A percentile compares a stretch with the other conserved stretches of the same genome.
phyloP scores from a whole-genome alignment of 2,329 filamentous ascomycete species.

The Ophiostoma himal-ulmi region DNA sequence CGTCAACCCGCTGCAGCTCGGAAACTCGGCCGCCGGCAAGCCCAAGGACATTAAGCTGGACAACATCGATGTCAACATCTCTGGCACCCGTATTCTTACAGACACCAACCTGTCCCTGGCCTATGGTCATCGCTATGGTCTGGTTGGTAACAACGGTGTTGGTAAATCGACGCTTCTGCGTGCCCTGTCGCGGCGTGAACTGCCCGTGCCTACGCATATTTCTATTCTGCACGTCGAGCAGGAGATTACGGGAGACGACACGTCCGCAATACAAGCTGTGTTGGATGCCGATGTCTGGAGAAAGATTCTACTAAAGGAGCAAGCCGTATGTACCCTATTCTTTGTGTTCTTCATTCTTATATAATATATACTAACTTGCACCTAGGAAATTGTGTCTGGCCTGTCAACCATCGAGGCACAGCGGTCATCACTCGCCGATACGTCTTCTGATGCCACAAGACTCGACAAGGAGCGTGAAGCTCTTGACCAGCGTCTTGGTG shows the following conservation, averaged over 20 bases:
- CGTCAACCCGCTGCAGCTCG: slow-evolving; percentile 91
- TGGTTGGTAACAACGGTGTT: slow-evolving; percentile 99
- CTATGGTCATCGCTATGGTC: slow-evolving; percentile 88
- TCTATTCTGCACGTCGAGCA: slow-evolving; percentile 99
- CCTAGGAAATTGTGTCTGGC: slow-evolving; percentile 66
- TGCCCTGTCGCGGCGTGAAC: slow-evolving; percentile 85
- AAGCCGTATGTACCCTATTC: slow-evolving; percentile 55
- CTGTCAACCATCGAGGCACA: slow-evolving; percentile 72
- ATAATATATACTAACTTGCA: slow-evolving; percentile 18
- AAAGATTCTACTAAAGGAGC: slow-evolving; percentile 86
- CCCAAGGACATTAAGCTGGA: slow-evolving; percentile 99
- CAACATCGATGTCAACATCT: slow-evolving; percentile 89
- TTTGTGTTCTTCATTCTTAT: neutral
- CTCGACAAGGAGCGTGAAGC: slow-evolving; percentile 85
- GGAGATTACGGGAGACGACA: slow-evolving; percentile 96
- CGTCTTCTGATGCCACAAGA: slow-evolving; percentile 77
- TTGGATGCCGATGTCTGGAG: slow-evolving; percentile 97
- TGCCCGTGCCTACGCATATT: slow-evolving; percentile 92
- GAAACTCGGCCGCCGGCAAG: slow-evolving; percentile 65
- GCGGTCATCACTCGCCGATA: slow-evolving; percentile 77
- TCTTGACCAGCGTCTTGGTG: slow-evolving; percentile 81
- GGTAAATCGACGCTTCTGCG: slow-evolving; percentile 93
- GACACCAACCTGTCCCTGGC: slow-evolving; percentile 87
- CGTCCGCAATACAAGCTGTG: slow-evolving; percentile 87
- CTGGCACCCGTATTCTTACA: slow-evolving; percentile 78